A percentile compares a stretch with the other conserved stretches of the same genome.
Conservation (phyloP, 805 yeast species). For the Schizosaccharomyces cryophilus region DNA sequence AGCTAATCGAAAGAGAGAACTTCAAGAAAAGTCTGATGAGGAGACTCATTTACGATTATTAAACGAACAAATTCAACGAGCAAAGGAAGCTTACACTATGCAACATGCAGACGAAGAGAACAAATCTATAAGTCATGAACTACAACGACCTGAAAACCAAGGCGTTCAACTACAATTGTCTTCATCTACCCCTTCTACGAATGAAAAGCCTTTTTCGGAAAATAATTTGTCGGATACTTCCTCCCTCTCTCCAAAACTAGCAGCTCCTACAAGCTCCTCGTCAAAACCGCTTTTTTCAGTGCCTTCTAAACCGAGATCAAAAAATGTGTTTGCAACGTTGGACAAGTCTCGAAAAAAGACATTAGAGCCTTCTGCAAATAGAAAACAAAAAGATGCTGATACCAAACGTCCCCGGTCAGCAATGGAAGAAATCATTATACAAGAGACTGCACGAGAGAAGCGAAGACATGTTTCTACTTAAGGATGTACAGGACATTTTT, state of each 20-base stretch:
- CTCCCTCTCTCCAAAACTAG: background rate
- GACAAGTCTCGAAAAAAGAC: background rate
- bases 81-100: constrained; percentile 9
- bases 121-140: background rate
- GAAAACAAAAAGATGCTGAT: background rate
- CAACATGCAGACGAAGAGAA: background rate
- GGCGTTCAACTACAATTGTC: background rate
- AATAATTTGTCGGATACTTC: background rate
- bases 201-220: too few relatives aligned
- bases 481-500: background rate
- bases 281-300: background rate
- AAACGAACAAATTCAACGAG: constrained; percentile 29
- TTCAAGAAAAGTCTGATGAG: constrained; percentile 21
- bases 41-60: constrained; percentile 21
- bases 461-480: background rate
- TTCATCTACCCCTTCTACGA: background rate
- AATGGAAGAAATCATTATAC: background rate
- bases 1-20: constrained; percentile 16
- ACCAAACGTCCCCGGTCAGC: background rate
- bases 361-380: background rate
- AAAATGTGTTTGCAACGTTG: background rate
- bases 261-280: background rate
- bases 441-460: background rate
- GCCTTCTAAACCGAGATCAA: background rate
- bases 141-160: background rate